phyloP scores from a whole-genome alignment of 805 yeast genomes.

The Kluyveromyces lactis region DNA sequence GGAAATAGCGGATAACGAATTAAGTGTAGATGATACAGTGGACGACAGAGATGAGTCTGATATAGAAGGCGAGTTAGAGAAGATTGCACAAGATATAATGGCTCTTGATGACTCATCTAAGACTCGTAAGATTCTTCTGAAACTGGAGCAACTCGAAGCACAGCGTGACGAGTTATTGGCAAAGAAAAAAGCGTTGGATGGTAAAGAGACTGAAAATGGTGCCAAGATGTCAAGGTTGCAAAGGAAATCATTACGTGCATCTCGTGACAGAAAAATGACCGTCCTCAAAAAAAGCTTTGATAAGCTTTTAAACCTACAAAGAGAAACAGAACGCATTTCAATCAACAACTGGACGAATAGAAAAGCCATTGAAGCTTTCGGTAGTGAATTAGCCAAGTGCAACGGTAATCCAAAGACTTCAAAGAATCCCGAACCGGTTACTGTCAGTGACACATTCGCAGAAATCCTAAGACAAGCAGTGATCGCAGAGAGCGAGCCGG shows the following conservation, averaged over 20 bases:
- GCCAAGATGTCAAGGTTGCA: constrained; percentile 18
- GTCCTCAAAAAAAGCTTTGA: constrained; percentile 3
- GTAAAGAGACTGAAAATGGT: constrained; percentile 10
- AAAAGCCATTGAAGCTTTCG: neutral
- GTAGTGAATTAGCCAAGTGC: neutral
- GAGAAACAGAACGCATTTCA: neutral
- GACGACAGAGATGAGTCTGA: constrained; percentile 7
- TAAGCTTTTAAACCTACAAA: constrained; percentile 1
- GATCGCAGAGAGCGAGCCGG: constrained; percentile 3
- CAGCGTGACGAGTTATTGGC: constrained; percentile 22
- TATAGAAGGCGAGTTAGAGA: constrained; percentile 22
- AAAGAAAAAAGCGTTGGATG: constrained; percentile 12
- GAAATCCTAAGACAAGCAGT: constrained; percentile 4
- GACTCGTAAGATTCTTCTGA: constrained; percentile 18
- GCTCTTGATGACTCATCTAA: constrained; percentile 30
- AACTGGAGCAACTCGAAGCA: constrained; percentile 22
- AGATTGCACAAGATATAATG: constrained; percentile 31
- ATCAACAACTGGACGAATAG: neutral
- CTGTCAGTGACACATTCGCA: neutral
- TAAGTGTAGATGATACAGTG: constrained; percentile 5
- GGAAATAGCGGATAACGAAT: constrained; percentile 29
- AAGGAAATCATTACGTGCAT: constrained; percentile 12
- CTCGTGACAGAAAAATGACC: constrained; percentile 17
- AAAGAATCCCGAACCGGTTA: neutral
- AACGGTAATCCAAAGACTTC: neutral